Evolutionary conservation across 495 filamentous ascomycete species (phyloP).

Genomic region (Podospora pseudoanserina): DNA sequence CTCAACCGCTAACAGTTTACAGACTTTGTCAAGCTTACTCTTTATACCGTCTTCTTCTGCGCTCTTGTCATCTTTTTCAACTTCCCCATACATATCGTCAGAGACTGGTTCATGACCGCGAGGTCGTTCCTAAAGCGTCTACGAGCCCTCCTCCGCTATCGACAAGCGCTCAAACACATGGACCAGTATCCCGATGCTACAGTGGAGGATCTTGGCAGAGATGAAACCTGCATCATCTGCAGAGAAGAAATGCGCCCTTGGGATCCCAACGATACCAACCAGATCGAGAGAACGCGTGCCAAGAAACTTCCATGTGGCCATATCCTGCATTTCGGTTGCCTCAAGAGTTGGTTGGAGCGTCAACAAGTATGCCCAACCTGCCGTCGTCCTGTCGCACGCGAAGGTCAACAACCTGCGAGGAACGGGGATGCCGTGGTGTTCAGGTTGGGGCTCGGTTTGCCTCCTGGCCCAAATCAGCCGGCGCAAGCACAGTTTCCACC

Average conservation of each 20-base stretch:
- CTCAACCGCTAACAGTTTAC: constrained; percentile 12
- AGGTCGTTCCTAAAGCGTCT: constrained; percentile 87
- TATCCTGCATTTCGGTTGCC: constrained; percentile 88
- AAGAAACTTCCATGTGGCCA: constrained; percentile 97
- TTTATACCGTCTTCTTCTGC: constrained; percentile 88
- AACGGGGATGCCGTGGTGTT: constrained; percentile 34
- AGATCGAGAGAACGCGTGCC: constrained; percentile 77
- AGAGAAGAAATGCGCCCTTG: constrained; percentile 90
- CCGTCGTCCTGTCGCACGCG: constrained; percentile 68
- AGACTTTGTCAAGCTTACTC: constrained; percentile 87
- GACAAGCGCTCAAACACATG: constrained; percentile 88
- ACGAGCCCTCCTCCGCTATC: constrained; percentile 79
- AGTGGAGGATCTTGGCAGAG: constrained; percentile 73
- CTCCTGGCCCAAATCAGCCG: constrained; percentile 29
- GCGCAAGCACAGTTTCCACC: constrained; percentile 23
- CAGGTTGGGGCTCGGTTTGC: constrained; percentile 29
- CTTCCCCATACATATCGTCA: constrained; percentile 91
- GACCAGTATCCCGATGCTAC: constrained; percentile 88
- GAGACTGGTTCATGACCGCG: constrained; percentile 90
- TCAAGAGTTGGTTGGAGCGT: constrained; percentile 95
- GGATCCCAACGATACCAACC: constrained; percentile 44
- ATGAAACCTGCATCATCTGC: constrained; percentile 96
- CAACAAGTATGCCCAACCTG: constrained; percentile 98
- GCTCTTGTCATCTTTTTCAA: constrained; percentile 93
- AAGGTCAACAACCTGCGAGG: constrained; percentile 24